Evolutionary conservation across 129 eudicot species (phyloP), one percentile per base, ranked within the genome.

Genomic region (Oenanthe sinensis): DNA sequence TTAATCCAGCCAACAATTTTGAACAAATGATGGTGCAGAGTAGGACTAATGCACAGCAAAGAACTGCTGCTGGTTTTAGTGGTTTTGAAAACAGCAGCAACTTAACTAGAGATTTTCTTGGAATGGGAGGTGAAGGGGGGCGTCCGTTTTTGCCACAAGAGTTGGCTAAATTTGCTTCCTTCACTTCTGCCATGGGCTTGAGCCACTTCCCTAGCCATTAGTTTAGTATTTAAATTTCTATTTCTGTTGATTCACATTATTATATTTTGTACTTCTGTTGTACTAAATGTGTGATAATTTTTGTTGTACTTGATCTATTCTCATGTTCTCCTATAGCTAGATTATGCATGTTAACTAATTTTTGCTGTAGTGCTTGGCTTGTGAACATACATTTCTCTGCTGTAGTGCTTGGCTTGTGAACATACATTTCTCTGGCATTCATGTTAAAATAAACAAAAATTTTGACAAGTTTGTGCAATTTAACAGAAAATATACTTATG

Each of bases 71-170:
- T 5, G 76, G 76, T 37, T 83, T 75, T 63, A 84, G 68, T 36
- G 88, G 87, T 26, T 77, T 77, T 47, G 85, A 87, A 3, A 79
- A 73, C 36, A 82, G 87, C 11, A 75, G 71, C 40, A 79, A 89
- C 45, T 78, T 89, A 22, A 94, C 98, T 28, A 89, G 98, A 81
- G 98, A 94, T 78, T 94, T 94, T 68, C 87, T 94, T 36, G 97
- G 98, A 0, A 81, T 94, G 85, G 92, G 93, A 60, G 89, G 91
- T 63, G 98, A 85, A 55, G 96, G 85, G 55, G 95, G 90, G 43
- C 88, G 89, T 80, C 86, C 92, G 40, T 88, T 91, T 79, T 85
- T 82, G 83, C 96, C 97, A 52, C 92, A 89, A 73, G 96, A 91
- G 84, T 83, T 94, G 13, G 86, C 88, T 45, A 94, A 91, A 74